phyloP scores from a whole-genome alignment of 192 early-diverging fungal species.

The Backusella sp. region DNA sequence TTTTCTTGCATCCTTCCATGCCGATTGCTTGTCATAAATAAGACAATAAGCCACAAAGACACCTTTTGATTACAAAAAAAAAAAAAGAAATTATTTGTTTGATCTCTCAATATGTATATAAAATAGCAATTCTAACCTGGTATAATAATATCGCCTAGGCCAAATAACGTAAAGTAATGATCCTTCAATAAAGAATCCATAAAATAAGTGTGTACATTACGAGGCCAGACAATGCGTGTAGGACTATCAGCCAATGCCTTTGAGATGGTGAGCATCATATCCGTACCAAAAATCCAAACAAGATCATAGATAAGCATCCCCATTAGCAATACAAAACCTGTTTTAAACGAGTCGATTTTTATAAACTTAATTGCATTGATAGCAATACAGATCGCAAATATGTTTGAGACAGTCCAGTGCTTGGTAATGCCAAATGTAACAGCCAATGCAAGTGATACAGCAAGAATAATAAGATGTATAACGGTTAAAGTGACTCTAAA shows the following conservation, averaged over 20 bases:
- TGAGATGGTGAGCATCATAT: conserved; percentile 96
- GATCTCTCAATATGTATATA: neutral
- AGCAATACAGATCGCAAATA: conserved; percentile 84
- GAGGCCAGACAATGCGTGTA: conserved; percentile 91
- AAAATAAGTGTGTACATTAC: conserved; percentile 53
- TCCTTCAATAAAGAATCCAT: conserved; percentile 38
- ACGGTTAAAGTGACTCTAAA: conserved; percentile 56
- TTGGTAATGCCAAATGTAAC: conserved; percentile 77
- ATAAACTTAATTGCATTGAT: conserved; percentile 81
- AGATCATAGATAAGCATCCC: conserved; percentile 94
- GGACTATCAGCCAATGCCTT: conserved; percentile 87
- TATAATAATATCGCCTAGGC: conserved; percentile 94
- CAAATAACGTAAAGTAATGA: conserved; percentile 84
- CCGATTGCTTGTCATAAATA: neutral
- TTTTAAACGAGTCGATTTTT: conserved; percentile 91
- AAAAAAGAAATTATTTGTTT: neutral
- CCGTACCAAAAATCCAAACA: conserved; percentile 98
- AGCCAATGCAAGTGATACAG: conserved; percentile 57
- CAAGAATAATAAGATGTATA: conserved; percentile 62
- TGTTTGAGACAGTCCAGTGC: conserved; percentile 90
- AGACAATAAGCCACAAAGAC: conserved; percentile 13
- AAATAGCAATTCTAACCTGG: conserved; percentile 60
- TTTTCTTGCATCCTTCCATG: conserved; percentile 10
- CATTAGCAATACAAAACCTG: conserved; percentile 87
- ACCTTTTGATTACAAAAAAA: neutral